Evolutionary conservation across 2,329 filamentous ascomycete genomes (phyloP).

Genomic region (Aspergillus sp.): DNA sequence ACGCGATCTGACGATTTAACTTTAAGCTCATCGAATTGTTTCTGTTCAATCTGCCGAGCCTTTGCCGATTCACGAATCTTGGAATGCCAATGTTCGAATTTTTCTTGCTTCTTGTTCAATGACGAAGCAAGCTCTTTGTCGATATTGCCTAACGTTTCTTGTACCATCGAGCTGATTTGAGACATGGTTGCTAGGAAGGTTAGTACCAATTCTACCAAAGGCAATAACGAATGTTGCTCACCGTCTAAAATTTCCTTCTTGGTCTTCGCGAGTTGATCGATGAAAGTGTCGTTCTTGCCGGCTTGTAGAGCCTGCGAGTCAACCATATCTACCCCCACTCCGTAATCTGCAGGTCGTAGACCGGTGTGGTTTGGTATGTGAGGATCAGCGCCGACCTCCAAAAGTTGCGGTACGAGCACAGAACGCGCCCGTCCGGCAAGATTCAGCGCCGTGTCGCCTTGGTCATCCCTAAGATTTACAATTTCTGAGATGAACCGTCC

Average conservation of each 20-base stretch:
- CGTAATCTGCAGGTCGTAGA: constrained; percentile 88
- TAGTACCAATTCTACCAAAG: constrained; percentile 26
- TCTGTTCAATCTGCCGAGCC: constrained; percentile 74
- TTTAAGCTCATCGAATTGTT: constrained; percentile 69
- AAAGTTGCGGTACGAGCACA: constrained; percentile 92
- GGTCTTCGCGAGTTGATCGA: constrained; percentile 44
- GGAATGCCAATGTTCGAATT: constrained; percentile 77
- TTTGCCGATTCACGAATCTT: constrained; percentile 78
- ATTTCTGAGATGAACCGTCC: constrained; percentile 96
- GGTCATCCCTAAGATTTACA: constrained; percentile 91
- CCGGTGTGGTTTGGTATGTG: constrained; percentile 87
- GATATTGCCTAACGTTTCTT: constrained; percentile 75
- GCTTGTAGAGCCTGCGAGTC: constrained; percentile 47
- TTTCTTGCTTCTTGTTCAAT: constrained; percentile 77
- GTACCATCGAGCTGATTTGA: constrained; percentile 63
- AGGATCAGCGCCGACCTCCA: constrained; percentile 94
- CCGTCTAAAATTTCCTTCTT: constrained; percentile 48
- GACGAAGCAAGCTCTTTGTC: constrained; percentile 76
- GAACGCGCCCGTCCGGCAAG: constrained; percentile 92
- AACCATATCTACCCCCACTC: constrained; percentile 71
- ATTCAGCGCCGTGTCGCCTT: constrained; percentile 91
- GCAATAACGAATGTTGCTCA: constrained; percentile 22
- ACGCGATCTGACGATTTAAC: constrained; percentile 62
- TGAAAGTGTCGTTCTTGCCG: constrained; percentile 45
- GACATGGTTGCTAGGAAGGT: constrained; percentile 38